phyloP scores from a whole-genome alignment of 768 basidiomycete species.

The Kwoniella bestiolae region DNA sequence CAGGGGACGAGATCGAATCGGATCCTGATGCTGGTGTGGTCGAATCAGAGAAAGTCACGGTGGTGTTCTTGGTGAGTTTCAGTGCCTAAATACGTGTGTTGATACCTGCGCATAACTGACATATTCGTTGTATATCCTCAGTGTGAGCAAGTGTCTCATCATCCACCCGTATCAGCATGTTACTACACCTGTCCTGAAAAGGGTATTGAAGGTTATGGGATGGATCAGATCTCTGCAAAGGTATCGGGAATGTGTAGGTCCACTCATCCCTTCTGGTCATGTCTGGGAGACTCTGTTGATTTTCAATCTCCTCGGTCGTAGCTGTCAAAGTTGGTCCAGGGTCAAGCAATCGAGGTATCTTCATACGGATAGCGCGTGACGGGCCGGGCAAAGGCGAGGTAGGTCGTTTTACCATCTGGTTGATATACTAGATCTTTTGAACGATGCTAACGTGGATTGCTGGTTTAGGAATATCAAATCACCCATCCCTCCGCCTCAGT shows the following conservation, averaged over 20 bases:
- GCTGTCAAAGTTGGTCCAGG: conserved; percentile 66
- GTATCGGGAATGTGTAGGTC: conserved; percentile 75
- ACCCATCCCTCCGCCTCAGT: conserved; percentile 88
- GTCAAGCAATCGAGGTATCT: conserved; percentile 83
- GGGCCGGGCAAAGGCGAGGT: conserved; percentile 72
- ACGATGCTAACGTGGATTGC: no score
- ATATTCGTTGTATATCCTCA: conserved; percentile 24
- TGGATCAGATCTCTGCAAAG: conserved; percentile 90
- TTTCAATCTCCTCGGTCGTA: conserved; percentile 1
- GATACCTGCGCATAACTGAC: background rate
- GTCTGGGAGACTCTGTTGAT: background rate
- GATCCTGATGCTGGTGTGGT: conserved; percentile 59
- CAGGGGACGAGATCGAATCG: conserved; percentile 54
- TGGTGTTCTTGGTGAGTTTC: conserved; percentile 67
- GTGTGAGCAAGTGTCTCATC: conserved; percentile 96
- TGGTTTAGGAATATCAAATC: conserved; percentile 75
- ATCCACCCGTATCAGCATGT: conserved; percentile 90
- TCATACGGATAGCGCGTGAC: conserved; percentile 74
- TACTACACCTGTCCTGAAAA: conserved; percentile 76
- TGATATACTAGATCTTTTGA: no score
- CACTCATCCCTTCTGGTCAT: background rate
- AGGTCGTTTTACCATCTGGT: conserved; percentile 19
- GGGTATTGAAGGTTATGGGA: conserved; percentile 71
- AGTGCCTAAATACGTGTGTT: no score
- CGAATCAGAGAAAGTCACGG: conserved; percentile 63